These are phyloP conservation scores for Fusarium scirpi DNA, from an alignment of 2,329 filamentous ascomycete genomes.

Conservation along the genomic window DNA sequence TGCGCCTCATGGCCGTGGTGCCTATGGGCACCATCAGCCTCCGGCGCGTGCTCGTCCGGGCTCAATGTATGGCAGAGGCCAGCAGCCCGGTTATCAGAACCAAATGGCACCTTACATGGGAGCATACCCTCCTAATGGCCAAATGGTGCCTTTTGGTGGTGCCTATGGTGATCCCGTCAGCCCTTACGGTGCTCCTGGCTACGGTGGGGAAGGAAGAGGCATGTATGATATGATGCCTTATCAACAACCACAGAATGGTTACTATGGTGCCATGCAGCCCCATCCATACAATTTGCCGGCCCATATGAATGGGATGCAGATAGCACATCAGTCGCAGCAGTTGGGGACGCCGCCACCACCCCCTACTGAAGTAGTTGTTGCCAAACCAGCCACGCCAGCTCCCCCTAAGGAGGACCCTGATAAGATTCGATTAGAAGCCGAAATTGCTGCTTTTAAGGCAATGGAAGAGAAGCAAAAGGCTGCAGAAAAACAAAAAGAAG, in stretches of 20 bases:
- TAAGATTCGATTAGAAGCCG: constrained; percentile 70
- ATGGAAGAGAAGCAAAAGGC: constrained; percentile 61
- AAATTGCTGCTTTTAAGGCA: constrained; percentile 65
- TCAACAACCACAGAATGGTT: constrained; percentile 50
- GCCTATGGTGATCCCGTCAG: constrained; percentile 47
- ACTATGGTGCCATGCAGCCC: constrained; percentile 48
- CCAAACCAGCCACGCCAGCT: constrained; percentile 58
- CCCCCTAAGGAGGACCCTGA: constrained; percentile 64
- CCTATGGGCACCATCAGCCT: constrained; percentile 42
- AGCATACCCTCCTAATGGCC: constrained; percentile 52
- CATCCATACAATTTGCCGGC: constrained; percentile 48
- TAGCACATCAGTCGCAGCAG: constrained; percentile 18
- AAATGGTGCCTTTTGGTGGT: constrained; percentile 62
- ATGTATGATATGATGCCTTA: constrained; percentile 67
- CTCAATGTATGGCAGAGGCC: constrained; percentile 51
- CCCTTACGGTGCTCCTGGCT: constrained; percentile 58
- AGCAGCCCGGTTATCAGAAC: constrained; percentile 58
- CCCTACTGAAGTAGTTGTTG: constrained; percentile 50
- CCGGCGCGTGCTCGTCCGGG: constrained; percentile 19
- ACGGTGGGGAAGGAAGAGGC: constrained; percentile 53
- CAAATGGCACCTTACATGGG: constrained; percentile 60
- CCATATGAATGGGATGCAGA: constrained; percentile 57
- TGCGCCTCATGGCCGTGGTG: constrained; percentile 55
- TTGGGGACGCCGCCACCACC: constrained; percentile 53
- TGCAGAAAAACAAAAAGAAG: constrained; percentile 57